These are phyloP conservation scores for Stagonosporopsis cucurbitacearum DNA, from an alignment of 2,329 filamentous ascomycete species.

Conservation along the genomic window DNA sequence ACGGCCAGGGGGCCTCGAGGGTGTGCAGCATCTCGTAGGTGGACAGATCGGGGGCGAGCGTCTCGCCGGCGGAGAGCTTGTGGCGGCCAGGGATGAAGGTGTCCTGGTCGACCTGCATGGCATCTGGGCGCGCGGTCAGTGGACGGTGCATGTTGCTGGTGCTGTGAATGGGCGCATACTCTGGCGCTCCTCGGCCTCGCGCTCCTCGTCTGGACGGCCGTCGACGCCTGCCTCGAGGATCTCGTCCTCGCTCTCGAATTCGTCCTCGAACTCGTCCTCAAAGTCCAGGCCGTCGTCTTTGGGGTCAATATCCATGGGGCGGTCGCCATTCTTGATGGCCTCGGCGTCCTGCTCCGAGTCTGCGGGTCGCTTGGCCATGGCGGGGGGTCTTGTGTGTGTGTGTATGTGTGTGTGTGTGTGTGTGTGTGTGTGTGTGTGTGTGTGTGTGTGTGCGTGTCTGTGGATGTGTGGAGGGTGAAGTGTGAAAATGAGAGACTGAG, in stretches of 20 bases:
- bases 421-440: too few species aligned
- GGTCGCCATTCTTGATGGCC: constrained; percentile 67
- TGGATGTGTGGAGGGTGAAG: background rate
- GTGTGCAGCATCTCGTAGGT: constrained; percentile 98
- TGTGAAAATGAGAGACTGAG: background rate
- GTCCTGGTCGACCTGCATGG: constrained; percentile 92
- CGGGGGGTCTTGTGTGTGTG: background rate
- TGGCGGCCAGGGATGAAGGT: constrained; percentile 96
- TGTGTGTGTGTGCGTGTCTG: too few species aligned
- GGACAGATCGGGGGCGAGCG: constrained; percentile 86
- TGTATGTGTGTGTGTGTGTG: too few species aligned
- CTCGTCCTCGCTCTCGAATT: constrained; percentile 90
- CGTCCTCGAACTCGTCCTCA: constrained; percentile 93
- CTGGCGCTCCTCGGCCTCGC: constrained; percentile 85
- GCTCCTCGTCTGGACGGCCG: constrained; percentile 87
- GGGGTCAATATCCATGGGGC: constrained; percentile 58
- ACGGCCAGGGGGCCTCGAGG: constrained; percentile 94
- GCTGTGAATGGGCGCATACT: constrained; percentile 51
- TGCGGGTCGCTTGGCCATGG: constrained; percentile 67
- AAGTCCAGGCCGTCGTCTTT: constrained; percentile 71
- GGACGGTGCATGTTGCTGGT: background rate
- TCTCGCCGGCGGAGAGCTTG: constrained; percentile 89
- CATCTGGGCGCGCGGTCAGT: constrained; percentile 55
- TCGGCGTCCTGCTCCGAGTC: constrained; percentile 59
- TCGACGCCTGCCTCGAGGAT: constrained; percentile 94